Percentiles rank a stretch among this genome's conserved stretches.
Conservation (phyloP, 345 rosid genomes). For the Eucalyptus tenuipes region DNA sequence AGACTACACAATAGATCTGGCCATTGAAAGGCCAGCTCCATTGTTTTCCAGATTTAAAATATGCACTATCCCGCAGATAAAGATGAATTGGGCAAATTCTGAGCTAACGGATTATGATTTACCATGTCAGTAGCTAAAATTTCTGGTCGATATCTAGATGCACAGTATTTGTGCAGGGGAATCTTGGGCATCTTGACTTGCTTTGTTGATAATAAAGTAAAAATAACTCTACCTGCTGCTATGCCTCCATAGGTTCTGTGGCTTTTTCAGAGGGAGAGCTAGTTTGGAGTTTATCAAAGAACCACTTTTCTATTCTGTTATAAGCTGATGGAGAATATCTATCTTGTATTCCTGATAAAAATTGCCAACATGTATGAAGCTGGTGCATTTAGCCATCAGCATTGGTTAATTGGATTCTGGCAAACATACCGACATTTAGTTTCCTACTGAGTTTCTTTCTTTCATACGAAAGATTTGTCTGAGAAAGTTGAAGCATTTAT, state of each 20-base stretch:
- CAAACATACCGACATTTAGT: background rate
- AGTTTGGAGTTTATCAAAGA: background rate
- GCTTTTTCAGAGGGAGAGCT: background rate
- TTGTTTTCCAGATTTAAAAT: background rate
- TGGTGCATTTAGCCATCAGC: background rate
- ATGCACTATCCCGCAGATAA: background rate
- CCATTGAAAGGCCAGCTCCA: background rate
- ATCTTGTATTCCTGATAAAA: background rate
- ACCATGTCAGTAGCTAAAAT: background rate
- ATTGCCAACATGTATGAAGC: background rate
- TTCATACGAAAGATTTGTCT: background rate
- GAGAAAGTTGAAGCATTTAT: background rate
- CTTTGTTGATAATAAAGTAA: background rate
- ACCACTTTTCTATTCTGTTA: background rate
- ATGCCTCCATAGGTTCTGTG: background rate
- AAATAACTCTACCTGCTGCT: background rate
- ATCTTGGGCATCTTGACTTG: background rate
- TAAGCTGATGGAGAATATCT: background rate
- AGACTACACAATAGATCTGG: background rate
- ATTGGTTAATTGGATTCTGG: background rate
- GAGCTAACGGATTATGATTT: background rate
- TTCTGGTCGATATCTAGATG: background rate
- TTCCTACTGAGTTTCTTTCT: background rate
- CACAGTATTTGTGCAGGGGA: background rate
- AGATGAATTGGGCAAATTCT: background rate